Base-by-base conservation (phyloP, 2,329 filamentous ascomycete species). In the Ophiocordyceps camponoti-floridani region DNA sequence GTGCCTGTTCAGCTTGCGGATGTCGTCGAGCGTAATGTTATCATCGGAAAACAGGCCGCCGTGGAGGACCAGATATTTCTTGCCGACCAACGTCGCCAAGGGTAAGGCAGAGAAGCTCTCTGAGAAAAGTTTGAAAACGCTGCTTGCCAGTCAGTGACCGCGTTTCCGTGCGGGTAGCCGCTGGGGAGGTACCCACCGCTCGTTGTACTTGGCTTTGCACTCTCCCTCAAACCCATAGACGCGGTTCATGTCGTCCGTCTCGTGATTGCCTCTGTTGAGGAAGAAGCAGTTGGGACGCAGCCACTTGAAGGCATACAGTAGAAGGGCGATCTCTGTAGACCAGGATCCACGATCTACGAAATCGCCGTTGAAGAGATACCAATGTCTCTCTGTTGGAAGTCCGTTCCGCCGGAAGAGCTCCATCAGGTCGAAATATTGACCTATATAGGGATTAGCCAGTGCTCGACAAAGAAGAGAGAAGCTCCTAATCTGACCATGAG, bases 221-320 rank as follows among this genome's bases (percentile, higher is more conserved):
- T 98, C 91, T 58, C 91, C 91, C 63, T 98, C 91, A 56, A 98
- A 98, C 16, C 91, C 91, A 59, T 98, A 98, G 45, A 91, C 88
- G 52, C 86, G 79, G 70, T 98, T 98, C 91, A 98, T 98, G 63
- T 95, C 89, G 60, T 96, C 89, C 43, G 91, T 96, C 67, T 98
- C 91, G 65, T 98, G 91, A 65, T 98, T 98, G 53, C 91, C 91
- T 49, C 91, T 79, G 70, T 98, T 98, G 51, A 98, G 69, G 75
- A 94, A 96, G 72, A 98, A 89, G 45, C 72, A 77, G 40, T 78
- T 75, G 8, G 91, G 91, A 45, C 84, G 79, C 55, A 96, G 64
- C 89, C 86, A 94, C 69, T 98, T 98, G 73, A 94, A 94, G 41
- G 89, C 84, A 62, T 95, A 98, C 18, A 98, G 71, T 11, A 95